Evolutionary conservation across 2,329 filamentous ascomycete species (phyloP), one percentile per base, ranked within the genome.

Genomic region (Pseudocercospora macadamiae): DNA sequence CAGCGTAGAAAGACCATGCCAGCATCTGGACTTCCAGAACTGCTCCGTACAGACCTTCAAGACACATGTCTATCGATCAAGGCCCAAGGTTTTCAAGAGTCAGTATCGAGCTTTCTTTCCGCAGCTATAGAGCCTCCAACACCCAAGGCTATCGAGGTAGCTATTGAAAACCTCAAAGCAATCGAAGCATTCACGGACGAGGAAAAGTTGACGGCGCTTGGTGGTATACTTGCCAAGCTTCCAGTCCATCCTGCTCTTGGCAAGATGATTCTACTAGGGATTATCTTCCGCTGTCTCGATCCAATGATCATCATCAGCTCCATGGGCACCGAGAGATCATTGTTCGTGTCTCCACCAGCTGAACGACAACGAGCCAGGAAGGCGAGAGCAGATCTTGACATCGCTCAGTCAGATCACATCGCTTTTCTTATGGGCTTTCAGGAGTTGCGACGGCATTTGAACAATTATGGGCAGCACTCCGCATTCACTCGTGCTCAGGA

Each of bases 251-350:
- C 80, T 5, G 63, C 70, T 3, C 63, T 79, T 32, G 80, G 76
- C 26, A 83, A 82, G 60, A 77, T 83, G 75, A 74, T 83, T 52
- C 55, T 82, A 18, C 68, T 83, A 8, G 81, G 81, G 4, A 68
- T 81, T 23, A 75, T 83, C 45, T 83, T 83, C 70, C 74, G 75
- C 34, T 83, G 81, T 63, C 70, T 83, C 3, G 79, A 82, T 61
- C 79, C 80, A 0, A 75, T 83, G 64, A 63, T 83, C 25, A 75
- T 81, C 25, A 62, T 80, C 4, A 79, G 75, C 32, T 71, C 74
- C 14, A 68, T 75, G 4, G 68, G 66, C 3, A 62, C 66, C 4
- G 70, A 72, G 34, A 62, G 73, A n/a, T 61, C 70, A n/a, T 60
- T 79, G 6, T 76, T 77, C 54, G 49, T 72, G 5, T 62, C 55